A percentile compares a stretch with the other conserved stretches of the same genome.
Conservation (phyloP, 1,139 yeast genomes). For the Lodderomyces parapsilosis region DNA sequence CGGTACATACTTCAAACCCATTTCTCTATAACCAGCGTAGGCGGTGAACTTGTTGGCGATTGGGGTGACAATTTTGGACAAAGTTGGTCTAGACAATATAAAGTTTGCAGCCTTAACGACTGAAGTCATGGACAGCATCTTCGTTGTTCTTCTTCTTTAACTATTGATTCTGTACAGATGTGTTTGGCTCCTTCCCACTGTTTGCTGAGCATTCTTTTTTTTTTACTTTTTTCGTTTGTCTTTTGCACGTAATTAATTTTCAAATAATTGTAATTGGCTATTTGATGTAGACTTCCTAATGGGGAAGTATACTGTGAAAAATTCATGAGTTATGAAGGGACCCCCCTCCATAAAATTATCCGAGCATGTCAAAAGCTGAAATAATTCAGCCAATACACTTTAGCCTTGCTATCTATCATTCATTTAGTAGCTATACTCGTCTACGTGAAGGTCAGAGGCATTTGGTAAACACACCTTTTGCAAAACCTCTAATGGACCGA, state of each 20-base stretch:
- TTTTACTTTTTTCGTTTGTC: background rate
- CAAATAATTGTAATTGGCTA: constrained; percentile 22
- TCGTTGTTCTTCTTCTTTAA: constrained; percentile 3
- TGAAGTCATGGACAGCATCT: constrained; percentile 80
- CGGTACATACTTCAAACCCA: constrained; percentile 75
- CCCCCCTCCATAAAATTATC: too few relatives aligned
- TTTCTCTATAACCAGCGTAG: constrained; percentile 86
- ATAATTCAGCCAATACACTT: too few relatives aligned
- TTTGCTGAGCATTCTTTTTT: constrained; percentile 2
- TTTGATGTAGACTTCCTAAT: constrained; percentile 21
- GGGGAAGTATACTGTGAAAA: constrained; percentile 15
- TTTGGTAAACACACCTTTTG: constrained; percentile 64
- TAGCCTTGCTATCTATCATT: background rate
- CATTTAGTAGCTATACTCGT: constrained; percentile 37
- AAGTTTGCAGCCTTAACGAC: constrained; percentile 80
- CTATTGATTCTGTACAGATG: background rate
- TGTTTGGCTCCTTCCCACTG: background rate
- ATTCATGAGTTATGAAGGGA: background rate
- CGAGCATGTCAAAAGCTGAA: too few relatives aligned
- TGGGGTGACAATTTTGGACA: constrained; percentile 76
- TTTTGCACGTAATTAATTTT: constrained; percentile 13
- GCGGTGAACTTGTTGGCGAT: constrained; percentile 71
- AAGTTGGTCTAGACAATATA: constrained; percentile 76
- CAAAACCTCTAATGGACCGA: constrained; percentile 50
- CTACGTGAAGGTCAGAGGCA: constrained; percentile 35